Evolutionary conservation across 2,329 filamentous ascomycete species (phyloP), one percentile per base, ranked within the genome.

Genomic region (Acrodontium crateriforme): DNA sequence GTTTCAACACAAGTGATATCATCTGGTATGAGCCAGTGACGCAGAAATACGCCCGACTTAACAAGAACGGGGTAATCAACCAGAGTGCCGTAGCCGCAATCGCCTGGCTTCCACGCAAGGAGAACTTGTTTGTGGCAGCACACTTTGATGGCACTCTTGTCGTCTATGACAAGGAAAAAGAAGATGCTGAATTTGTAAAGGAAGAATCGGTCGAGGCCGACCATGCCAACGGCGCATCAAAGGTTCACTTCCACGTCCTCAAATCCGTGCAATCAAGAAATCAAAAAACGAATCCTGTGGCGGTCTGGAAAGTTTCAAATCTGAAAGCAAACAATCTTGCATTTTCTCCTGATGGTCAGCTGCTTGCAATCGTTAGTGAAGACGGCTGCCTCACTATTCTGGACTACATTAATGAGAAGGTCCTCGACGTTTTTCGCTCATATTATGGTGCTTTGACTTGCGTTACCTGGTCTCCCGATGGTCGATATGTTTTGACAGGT

Each of bases 1-100:
- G 89, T 1, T 95, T 93, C 47, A 94, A 87, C 5, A 91, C 85
- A 0, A 84, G 85, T 20, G 89, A 98, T 53, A 84, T 98, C 25
- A 87, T 98, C 37, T 98, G 89, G 89, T 95, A 89, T 63, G 89
- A 98, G 55, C 85, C 89, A 8, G 81, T 94, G 46, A 87, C 84
- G 20, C 87, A 95, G 46, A 84, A 91, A 50, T 98, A 98, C 54
- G 81, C 83, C 3, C 75, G 89, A 12, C 67, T 98, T 46, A 98
- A 98, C 52, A 98, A 98, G 59, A 95, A 95, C 52, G 87, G 87
- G 14, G 70, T 79, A 31, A 91, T 95, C 54, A 93, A 92, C 45
- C 68, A 70, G 27, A 83, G 81, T 1, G 76, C 87, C 0, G 78
- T 95, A 2, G 78, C 80, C 0, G 74, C 87, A 36, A 91, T 98